Evolutionary conservation across 176 grass and related monocot species (phyloP), one percentile per base, ranked within the genome.

Genomic region (Hordeum marinum): DNA sequence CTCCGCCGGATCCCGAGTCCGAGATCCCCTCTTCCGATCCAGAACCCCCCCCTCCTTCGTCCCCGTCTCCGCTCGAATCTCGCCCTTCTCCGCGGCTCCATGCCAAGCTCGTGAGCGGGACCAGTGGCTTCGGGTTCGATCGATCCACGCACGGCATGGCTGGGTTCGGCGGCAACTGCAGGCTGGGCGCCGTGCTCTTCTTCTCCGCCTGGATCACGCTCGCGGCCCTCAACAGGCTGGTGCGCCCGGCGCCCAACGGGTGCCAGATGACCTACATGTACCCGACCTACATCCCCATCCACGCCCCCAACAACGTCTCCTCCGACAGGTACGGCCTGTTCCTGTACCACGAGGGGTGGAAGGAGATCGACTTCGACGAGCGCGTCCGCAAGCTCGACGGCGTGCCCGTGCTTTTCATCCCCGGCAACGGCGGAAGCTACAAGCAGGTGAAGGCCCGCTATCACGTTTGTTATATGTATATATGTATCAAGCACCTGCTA

Each of bases 211-310:
- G 89, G 86, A 82, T 88, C 48, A 86, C 81, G 76, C 84, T 94
- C 31, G 50, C 77, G 2, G 96, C 88, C n/a, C 86, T 99, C 39
- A 84, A 69, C 77, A 71, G 90, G 72, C 86, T 99, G 81, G 69
- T 99, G 46, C 92, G 88, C 42, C 91, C 93, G 11, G 81, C 87
- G 46, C 96, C 96, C 12, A 99, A 96, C 21, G 93, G 93, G 9
- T 96, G 96, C 73, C 31, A 83, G 2, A 99, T 99, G 96, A 99
- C 96, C 27, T 99, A 96, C 90, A 99, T 99, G 96, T 99, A 99
- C 75, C 96, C 96, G 25, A 96, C 93, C 84, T 99, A 99, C 78
- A 96, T 99, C 67, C 96, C 93, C 3, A 86, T 99, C 58, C 58
- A 90, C 31, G 72, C 90, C 6, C 93, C 96, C 54, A 81, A 79